These are phyloP conservation scores for Phaeosphaeria sp. DNA, from an alignment of 2,329 filamentous ascomycete species.

Conservation along the genomic window DNA sequence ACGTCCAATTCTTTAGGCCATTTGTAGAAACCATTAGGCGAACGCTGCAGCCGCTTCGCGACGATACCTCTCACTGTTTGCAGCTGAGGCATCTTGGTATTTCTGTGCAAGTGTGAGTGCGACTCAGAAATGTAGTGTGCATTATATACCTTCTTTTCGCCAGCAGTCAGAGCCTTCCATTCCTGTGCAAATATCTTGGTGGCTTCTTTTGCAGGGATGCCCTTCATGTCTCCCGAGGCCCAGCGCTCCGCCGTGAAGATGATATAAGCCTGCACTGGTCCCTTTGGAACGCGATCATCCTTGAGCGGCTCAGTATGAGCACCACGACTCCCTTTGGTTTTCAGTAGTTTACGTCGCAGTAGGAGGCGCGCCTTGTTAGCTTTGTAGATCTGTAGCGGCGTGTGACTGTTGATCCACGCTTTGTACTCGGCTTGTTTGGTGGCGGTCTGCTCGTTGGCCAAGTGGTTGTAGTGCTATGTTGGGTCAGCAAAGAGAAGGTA, in stretches of 20 bases:
- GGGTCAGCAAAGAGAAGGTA: constrained; percentile 3
- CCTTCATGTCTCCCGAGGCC: constrained; percentile 58
- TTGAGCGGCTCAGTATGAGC: constrained; percentile 44
- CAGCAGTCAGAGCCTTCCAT: constrained; percentile 55
- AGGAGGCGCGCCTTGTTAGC: constrained; percentile 65
- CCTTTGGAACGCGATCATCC: constrained; percentile 63
- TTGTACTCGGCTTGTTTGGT: constrained; percentile 55
- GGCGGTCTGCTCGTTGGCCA: constrained; percentile 56
- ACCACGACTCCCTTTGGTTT: constrained; percentile 9
- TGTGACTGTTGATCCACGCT: constrained; percentile 63
- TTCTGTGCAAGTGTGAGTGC: constrained; percentile 30
- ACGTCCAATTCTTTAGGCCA: neutral
- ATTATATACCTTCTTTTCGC: constrained; percentile 57
- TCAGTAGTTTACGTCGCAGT: constrained; percentile 35
- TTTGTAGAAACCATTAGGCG: too few species aligned
- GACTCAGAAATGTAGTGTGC: neutral
- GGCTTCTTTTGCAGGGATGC: constrained; percentile 51
- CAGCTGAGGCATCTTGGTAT: constrained; percentile 33
- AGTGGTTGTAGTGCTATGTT: constrained; percentile 60
- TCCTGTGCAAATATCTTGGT: constrained; percentile 53
- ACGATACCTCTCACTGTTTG: constrained; percentile 12
- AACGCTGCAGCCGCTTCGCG: neutral
- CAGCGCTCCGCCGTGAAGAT: constrained; percentile 56
- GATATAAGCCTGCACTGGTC: constrained; percentile 47
- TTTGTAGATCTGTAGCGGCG: constrained; percentile 62